Percentiles rank a stretch among this genome's conserved stretches.
Evolutionary conservation across 225 moss, liverwort and hornwort genomes (phyloP).

Genomic region (Rhytidiadelphus loreus): DNA sequence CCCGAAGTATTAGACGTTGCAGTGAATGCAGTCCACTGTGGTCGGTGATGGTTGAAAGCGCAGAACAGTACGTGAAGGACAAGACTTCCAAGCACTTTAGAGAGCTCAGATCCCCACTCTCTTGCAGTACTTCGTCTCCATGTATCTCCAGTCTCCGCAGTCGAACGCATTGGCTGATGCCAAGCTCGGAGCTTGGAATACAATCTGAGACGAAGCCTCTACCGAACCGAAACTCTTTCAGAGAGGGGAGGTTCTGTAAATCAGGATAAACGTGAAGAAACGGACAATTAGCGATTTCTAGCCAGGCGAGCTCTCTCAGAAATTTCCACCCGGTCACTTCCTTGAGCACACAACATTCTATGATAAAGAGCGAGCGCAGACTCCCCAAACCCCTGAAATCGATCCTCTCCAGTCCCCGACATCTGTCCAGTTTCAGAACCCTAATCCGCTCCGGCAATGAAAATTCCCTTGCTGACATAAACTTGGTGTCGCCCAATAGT

Average conservation of each 20-base stretch:
- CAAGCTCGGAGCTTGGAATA: rapidly evolving
- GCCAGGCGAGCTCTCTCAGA: background rate
- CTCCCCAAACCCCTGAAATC: background rate
- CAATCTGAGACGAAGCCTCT: too few species aligned
- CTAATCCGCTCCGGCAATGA: background rate
- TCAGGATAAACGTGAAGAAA: background rate
- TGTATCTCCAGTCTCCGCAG: background rate
- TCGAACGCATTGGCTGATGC: background rate
- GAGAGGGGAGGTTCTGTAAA: background rate
- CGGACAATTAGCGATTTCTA: rapidly evolving
- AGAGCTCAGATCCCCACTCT: background rate
- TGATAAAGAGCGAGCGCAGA: background rate
- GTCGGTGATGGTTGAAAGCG: background rate
- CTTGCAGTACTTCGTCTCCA: rapidly evolving
- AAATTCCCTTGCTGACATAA: background rate
- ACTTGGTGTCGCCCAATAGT: background rate
- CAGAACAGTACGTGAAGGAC: rapidly evolving
- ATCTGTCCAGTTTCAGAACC: background rate
- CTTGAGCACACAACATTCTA: rapidly evolving
- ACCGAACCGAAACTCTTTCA: background rate
- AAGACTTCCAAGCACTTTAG: background rate
- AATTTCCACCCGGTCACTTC: background rate
- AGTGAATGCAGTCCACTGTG: background rate
- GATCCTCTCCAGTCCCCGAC: background rate
- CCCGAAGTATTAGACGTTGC: rapidly evolving